Evolutionary conservation across 441 rosid species (phyloP).

Genomic region (Corymbia citriodora): DNA sequence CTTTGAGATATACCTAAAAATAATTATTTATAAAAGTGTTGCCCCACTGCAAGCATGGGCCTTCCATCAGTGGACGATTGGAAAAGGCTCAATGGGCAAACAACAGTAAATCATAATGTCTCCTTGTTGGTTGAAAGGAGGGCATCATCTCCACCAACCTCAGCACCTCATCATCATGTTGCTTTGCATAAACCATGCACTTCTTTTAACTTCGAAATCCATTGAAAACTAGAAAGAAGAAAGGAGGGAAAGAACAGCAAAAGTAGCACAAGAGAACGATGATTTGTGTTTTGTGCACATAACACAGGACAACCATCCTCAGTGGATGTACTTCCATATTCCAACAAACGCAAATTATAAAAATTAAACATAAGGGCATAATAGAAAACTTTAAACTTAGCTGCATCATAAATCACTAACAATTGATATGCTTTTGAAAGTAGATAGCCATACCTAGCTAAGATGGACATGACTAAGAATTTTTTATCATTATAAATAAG

Average conservation of each 20-base stretch:
- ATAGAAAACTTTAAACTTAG: background rate
- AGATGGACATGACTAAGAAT: background rate
- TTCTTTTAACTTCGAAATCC: background rate
- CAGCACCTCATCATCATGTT: background rate
- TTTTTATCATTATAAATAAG: too few relatives aligned
- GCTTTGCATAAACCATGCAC: background rate
- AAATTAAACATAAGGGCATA: background rate
- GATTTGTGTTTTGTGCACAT: background rate
- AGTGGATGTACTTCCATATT: background rate
- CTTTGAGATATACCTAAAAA: background rate
- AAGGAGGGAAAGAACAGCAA: background rate
- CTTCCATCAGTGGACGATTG: background rate
- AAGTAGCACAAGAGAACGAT: background rate
- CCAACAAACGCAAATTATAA: background rate
- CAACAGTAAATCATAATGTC: background rate
- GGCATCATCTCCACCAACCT: background rate
- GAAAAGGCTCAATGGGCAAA: background rate
- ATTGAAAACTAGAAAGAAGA: background rate
- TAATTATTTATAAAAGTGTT: background rate
- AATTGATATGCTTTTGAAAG: background rate
- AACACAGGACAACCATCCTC: background rate
- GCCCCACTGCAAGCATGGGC: background rate
- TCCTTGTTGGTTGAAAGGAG: background rate
- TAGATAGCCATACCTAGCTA: background rate
- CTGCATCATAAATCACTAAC: background rate